Conservation (phyloP, 108 stramenopile genomes). For the Stephanodiscus triporus region DNA sequence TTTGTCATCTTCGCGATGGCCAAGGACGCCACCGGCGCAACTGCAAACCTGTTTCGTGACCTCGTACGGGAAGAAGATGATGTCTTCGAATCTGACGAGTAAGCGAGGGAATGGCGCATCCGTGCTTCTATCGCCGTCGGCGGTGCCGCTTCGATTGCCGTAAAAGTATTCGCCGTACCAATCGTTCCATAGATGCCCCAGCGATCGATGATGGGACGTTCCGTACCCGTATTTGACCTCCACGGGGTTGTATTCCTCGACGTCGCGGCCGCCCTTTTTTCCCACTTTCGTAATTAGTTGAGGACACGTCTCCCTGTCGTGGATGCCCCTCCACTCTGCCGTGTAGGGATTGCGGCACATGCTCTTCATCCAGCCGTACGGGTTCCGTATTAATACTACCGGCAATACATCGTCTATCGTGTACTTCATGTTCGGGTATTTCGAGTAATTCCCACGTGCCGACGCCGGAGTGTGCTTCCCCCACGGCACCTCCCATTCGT, state of each 20-base stretch:
- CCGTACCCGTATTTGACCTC: slow-evolving; percentile 62
- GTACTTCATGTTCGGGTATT: slow-evolving; percentile 27
- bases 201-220: slow-evolving; percentile 51
- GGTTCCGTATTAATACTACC: slow-evolving; percentile 75
- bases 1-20: slow-evolving; percentile 47
- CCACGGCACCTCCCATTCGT: slow-evolving; percentile 70
- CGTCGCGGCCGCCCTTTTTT: neutral
- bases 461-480: slow-evolving; percentile 62
- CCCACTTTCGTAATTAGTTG: slow-evolving; percentile 5
- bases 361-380: slow-evolving; percentile 75
- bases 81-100: slow-evolving; percentile 71
- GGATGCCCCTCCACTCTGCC: slow-evolving; percentile 28
- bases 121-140: neutral
- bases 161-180: slow-evolving; percentile 75
- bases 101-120: slow-evolving; percentile 60
- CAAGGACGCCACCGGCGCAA: slow-evolving; percentile 74
- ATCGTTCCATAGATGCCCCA: slow-evolving; percentile 80
- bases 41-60: slow-evolving; percentile 63
- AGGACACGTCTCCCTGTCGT: slow-evolving; percentile 27
- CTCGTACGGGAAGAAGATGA: slow-evolving; percentile 57
- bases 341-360: slow-evolving; percentile 74
- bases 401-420: slow-evolving; percentile 57
- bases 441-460: slow-evolving; percentile 22
- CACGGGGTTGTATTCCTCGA: slow-evolving; percentile 60
- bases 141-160: slow-evolving; percentile 1